These are phyloP conservation scores for Amoebophrya sp. DNA, from an alignment of 169 alveolate genomes.

Conservation along the genomic window DNA sequence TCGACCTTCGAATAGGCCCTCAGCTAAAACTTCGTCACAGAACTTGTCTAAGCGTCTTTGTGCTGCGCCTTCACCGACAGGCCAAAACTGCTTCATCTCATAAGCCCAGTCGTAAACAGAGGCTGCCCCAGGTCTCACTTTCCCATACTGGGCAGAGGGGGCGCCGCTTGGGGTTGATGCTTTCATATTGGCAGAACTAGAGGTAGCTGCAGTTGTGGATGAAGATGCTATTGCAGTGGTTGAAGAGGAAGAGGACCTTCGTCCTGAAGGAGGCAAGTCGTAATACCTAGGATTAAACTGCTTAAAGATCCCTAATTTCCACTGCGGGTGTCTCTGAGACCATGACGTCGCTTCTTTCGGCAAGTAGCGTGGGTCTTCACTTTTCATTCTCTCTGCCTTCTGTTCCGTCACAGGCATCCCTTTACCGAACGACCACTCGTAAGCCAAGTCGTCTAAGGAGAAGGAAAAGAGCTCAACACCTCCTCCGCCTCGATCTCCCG, in stretches of 20 bases:
- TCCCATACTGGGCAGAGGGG: too few relatives aligned
- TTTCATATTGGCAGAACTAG: too few relatives aligned
- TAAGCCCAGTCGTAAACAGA: not conserved
- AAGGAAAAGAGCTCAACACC: not conserved
- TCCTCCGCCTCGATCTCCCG: too few relatives aligned
- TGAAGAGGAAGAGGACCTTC: too few relatives aligned
- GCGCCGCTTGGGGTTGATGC: too few relatives aligned
- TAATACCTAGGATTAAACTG: not conserved
- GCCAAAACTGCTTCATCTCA: not conserved
- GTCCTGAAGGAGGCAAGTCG: too few relatives aligned
- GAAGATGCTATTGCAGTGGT: too few relatives aligned
- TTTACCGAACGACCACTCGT: not conserved
- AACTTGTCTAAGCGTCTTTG: not conserved
- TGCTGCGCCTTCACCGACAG: not conserved
- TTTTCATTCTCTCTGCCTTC: not conserved
- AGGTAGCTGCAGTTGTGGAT: too few relatives aligned
- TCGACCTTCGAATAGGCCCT: not conserved
- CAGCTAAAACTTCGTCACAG: not conserved
- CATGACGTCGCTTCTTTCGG: not conserved
- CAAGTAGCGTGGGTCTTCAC: not conserved
- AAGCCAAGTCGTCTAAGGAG: not conserved
- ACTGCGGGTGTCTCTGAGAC: not conserved
- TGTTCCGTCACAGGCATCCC: not conserved
- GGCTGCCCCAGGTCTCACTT: too few relatives aligned
- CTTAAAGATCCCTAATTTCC: not conserved